These are phyloP conservation scores for Waitea zeae DNA, from an alignment of 1,284 basidiomycete genomes.

Conservation along the genomic window DNA sequence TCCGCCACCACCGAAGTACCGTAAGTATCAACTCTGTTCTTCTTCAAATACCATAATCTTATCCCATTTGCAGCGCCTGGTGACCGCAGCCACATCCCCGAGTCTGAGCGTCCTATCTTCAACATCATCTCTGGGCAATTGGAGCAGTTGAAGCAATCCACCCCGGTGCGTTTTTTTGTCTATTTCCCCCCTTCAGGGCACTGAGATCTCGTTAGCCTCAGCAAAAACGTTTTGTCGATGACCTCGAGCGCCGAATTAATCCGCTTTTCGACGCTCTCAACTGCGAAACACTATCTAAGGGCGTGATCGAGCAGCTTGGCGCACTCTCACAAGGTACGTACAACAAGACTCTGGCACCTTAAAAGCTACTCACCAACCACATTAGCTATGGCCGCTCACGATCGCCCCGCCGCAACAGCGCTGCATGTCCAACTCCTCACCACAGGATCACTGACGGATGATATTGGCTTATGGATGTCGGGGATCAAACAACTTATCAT, in stretches of 20 bases:
- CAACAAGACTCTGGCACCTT: constrained; percentile 2
- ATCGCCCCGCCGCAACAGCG: constrained; percentile 52
- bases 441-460: constrained; percentile 55
- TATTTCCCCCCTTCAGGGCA: constrained; percentile 1
- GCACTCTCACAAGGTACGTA: constrained; percentile 49
- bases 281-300: constrained; percentile 70
- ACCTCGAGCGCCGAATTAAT: constrained; percentile 78
- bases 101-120: constrained; percentile 48
- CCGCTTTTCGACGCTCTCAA: constrained; percentile 84
- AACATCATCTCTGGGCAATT: constrained; percentile 48
- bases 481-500: constrained; percentile 72
- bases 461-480: constrained; percentile 79
- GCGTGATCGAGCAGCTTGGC: constrained; percentile 51
- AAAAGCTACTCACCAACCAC: constrained; percentile 4
- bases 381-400: constrained; percentile 56
- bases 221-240: constrained; percentile 76
- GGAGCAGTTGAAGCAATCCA: constrained; percentile 46
- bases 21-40: constrained; percentile 38
- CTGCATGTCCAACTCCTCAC: constrained; percentile 74
- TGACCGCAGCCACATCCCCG: constrained; percentile 83
- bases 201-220: constrained; percentile 32
- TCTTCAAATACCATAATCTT: neutral
- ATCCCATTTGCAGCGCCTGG: constrained; percentile 49
- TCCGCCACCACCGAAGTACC: constrained; percentile 65
- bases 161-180: constrained; percentile 34